Conservation (phyloP, 2,329 filamentous ascomycete species). For the Paraphaeosphaeria sporulosa region DNA sequence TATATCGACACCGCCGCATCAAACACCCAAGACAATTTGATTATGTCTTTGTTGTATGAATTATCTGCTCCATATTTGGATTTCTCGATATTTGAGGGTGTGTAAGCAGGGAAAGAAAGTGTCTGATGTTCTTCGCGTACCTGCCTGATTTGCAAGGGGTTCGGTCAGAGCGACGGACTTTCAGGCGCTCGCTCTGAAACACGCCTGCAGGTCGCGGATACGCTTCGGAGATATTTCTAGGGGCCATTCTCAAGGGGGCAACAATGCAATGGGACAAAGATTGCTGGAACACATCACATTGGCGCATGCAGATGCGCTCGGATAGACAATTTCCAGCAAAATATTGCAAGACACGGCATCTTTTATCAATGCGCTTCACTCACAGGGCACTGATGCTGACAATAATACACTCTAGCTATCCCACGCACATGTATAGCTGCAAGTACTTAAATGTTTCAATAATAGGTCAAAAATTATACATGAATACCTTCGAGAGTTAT, state of each 20-base stretch:
- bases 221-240: slow-evolving; percentile 6
- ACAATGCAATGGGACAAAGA: neutral
- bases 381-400: too few species aligned
- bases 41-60: neutral
- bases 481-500: too few species aligned
- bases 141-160: slow-evolving; percentile 6
- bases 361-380: too few species aligned
- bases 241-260: neutral
- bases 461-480: too few species aligned
- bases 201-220: slow-evolving; percentile 4
- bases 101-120: neutral
- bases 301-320: neutral
- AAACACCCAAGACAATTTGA: neutral
- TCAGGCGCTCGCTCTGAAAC: slow-evolving; percentile 9
- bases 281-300: neutral
- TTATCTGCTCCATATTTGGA: neutral
- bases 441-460: too few species aligned
- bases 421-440: too few species aligned
- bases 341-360: too few species aligned
- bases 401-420: too few species aligned
- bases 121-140: slow-evolving; percentile 6
- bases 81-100: neutral
- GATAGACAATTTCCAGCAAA: too few species aligned
- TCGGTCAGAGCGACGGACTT: neutral
- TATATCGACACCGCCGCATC: slow-evolving; percentile 2